Evolutionary conservation across 2,329 filamentous ascomycete species (phyloP).

Genomic region (Cladosporium sp.): DNA sequence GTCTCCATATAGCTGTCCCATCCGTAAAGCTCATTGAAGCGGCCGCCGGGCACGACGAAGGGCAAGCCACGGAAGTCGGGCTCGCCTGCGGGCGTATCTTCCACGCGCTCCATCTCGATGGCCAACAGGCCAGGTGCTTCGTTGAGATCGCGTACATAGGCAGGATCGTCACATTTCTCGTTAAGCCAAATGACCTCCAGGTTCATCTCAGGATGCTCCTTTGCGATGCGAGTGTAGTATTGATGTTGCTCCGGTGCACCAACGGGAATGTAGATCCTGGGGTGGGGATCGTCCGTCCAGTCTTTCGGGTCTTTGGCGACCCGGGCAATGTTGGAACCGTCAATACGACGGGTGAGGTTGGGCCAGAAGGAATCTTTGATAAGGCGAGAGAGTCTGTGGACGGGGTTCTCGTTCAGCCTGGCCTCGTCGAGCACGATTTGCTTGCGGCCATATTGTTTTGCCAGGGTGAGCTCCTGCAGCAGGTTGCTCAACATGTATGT

Average conservation of each 20-base stretch:
- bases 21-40: conserved; percentile 97
- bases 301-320: conserved; percentile 92
- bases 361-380: conserved; percentile 94
- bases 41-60: conserved; percentile 94
- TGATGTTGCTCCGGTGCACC: conserved; percentile 84
- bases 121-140: conserved; percentile 85
- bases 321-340: conserved; percentile 81
- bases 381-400: conserved; percentile 79
- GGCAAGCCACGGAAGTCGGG: conserved; percentile 76
- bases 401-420: conserved; percentile 91
- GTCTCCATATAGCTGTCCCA: conserved; percentile 99
- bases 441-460: conserved; percentile 85
- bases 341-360: conserved; percentile 83
- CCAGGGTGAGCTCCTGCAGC: conserved; percentile 88
- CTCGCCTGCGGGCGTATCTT: conserved; percentile 66
- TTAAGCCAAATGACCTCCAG: conserved; percentile 82
- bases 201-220: conserved; percentile 76
- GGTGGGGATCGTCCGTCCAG: conserved; percentile 85
- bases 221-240: conserved; percentile 82
- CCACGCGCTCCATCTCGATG: conserved; percentile 73
- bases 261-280: conserved; percentile 84
- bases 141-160: conserved; percentile 81
- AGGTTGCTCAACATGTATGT: conserved; percentile 98
- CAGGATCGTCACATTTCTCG: conserved; percentile 66
- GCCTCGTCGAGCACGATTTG: conserved; percentile 89